Evolutionary conservation across 176 grass and related monocot species (phyloP).

Genomic region (Puccinellia tenuiflora): DNA sequence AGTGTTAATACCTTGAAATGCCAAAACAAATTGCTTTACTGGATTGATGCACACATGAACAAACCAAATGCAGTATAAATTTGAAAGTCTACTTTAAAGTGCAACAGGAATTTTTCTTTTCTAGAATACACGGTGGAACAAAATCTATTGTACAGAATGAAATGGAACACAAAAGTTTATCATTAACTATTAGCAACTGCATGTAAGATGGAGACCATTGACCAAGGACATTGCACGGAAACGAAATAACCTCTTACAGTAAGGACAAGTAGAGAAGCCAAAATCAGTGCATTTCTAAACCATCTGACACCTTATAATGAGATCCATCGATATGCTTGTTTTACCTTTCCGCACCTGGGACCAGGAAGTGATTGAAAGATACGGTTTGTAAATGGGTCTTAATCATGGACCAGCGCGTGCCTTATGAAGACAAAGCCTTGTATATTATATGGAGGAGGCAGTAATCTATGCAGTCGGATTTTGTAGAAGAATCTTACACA

Average conservation of each 20-base stretch:
- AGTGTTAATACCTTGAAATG: not conserved
- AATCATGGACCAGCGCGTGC: conserved; percentile 7
- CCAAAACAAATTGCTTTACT: not conserved
- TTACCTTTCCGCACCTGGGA: conserved; percentile 20
- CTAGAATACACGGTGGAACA: not conserved
- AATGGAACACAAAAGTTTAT: not conserved
- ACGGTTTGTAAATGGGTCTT: not conserved
- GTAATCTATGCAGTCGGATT: conserved; percentile 17
- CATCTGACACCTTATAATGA: not conserved
- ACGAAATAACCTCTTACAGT: not conserved
- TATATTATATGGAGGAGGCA: conserved; percentile 12
- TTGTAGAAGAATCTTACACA: conserved; percentile 35
- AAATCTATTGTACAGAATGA: not conserved
- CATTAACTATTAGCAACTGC: not conserved
- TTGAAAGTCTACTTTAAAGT: not conserved
- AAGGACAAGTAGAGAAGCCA: not conserved
- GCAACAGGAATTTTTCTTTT: not conserved
- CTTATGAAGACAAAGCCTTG: conserved; percentile 11
- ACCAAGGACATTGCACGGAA: not conserved
- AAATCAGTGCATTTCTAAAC: conserved; percentile 7
- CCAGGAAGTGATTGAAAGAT: conserved; percentile 9
- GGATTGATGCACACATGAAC: not conserved
- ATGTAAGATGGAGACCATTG: not conserved
- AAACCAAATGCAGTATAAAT: not conserved
- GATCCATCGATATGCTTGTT: not conserved